These are phyloP conservation scores for Backusella liffmaniae DNA, from an alignment of 192 early-diverging fungal genomes.

Conservation along the genomic window DNA sequence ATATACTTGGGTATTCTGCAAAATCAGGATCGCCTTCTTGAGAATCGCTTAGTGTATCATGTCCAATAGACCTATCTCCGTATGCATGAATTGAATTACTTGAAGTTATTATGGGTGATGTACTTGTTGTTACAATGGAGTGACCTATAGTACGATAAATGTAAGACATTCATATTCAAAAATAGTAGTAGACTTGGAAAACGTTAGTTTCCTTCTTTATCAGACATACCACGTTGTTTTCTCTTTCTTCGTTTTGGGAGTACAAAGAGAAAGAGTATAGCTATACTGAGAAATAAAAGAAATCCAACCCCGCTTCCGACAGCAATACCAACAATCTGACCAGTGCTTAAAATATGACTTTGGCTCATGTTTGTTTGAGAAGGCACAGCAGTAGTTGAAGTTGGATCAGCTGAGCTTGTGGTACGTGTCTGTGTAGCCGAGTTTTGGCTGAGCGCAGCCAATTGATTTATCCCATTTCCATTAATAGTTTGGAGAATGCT, in stretches of 20 bases:
- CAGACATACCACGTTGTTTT: not conserved
- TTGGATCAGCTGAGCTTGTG: not conserved
- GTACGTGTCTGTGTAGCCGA: not conserved
- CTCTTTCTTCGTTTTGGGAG: not conserved
- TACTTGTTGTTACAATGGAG: not conserved
- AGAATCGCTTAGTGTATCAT: not conserved
- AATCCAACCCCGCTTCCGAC: not conserved
- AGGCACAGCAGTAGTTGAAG: not conserved
- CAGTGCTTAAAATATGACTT: not conserved
- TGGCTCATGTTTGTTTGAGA: not conserved
- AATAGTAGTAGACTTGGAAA: not conserved
- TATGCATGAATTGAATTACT: not conserved
- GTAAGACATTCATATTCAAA: not conserved
- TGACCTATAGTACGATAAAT: not conserved
- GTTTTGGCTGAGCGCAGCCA: not conserved
- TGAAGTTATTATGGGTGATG: not conserved
- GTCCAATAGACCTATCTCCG: not conserved
- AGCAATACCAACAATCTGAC: not conserved
- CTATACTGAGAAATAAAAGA: not conserved
- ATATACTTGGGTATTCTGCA: not conserved
- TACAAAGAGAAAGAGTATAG: not conserved
- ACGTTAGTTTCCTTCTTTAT: not conserved
- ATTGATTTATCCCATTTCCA: not conserved
- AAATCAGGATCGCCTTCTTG: slow-evolving; percentile 3
- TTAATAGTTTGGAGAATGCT: not conserved